phyloP scores from a whole-genome alignment of 331 rosid species.

The Rhamnella rubrinervis region DNA sequence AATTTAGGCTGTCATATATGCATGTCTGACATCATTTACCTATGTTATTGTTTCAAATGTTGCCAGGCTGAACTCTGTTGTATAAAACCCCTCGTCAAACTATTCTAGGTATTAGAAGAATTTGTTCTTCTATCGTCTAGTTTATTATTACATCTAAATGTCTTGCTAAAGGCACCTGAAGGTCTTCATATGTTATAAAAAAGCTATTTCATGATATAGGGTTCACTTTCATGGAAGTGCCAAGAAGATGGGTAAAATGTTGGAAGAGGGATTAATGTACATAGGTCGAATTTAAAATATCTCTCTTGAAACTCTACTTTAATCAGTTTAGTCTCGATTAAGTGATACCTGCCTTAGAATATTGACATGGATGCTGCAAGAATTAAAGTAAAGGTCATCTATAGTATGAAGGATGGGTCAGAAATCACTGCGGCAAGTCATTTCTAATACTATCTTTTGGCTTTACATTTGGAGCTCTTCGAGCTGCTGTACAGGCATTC shows the following conservation, averaged over 20 bases:
- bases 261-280: background rate
- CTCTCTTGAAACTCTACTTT: background rate
- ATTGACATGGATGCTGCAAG: background rate
- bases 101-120: background rate
- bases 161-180: constrained; percentile 14
- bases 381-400: background rate
- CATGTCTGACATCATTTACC: background rate
- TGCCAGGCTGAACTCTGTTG: background rate
- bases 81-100: background rate
- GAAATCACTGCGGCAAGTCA: background rate
- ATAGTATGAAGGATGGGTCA: background rate
- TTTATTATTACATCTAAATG: too few species aligned
- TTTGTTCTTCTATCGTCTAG: too few species aligned
- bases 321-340: background rate
- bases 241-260: background rate
- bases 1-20: constrained; percentile 2
- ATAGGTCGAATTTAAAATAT: background rate
- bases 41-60: background rate
- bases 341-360: background rate
- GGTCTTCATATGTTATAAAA: background rate
- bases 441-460: constrained; percentile 17
- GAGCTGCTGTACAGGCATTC: constrained; percentile 89
- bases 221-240: too few species aligned
- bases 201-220: too few species aligned
- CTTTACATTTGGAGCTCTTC: constrained; percentile 65